A percentile compares a stretch with the other conserved stretches of the same genome.
phyloP scores from a whole-genome alignment of 306 rosid species.

The Potentilla sterilis region DNA sequence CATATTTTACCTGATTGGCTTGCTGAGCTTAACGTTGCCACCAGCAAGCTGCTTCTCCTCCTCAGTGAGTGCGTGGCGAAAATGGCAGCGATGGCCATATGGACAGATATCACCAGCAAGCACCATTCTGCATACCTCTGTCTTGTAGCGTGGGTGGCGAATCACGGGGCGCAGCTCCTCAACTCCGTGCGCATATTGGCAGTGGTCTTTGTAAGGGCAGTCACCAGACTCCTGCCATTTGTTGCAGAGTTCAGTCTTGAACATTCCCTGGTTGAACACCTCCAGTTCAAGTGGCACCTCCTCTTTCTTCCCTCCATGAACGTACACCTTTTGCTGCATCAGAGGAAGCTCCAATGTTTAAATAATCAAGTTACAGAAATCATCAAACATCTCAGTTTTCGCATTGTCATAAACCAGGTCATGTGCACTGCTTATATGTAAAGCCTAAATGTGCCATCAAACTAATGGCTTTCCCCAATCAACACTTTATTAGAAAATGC shows the following conservation, averaged over 20 bases:
- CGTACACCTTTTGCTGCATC: slow-evolving; percentile 46
- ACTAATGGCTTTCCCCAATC: not conserved
- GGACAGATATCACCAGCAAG: slow-evolving; percentile 43
- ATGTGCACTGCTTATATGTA: not conserved
- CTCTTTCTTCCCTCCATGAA: slow-evolving; percentile 32
- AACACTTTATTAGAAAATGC: not conserved
- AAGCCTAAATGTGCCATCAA: not conserved
- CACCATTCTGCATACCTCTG: slow-evolving; percentile 49
- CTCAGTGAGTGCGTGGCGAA: slow-evolving; percentile 45
- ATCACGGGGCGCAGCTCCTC: slow-evolving; percentile 51
- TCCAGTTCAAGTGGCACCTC: slow-evolving; percentile 38
- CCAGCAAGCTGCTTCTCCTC: slow-evolving; percentile 27
- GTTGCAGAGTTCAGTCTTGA: slow-evolving; percentile 52
- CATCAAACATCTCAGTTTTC: not conserved
- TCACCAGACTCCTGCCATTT: slow-evolving; percentile 54
- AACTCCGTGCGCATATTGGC: slow-evolving; percentile 50
- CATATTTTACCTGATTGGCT: slow-evolving; percentile 28
- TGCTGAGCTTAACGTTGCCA: slow-evolving; percentile 13
- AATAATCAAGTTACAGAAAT: not conserved
- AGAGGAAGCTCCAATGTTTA: not conserved
- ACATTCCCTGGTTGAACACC: slow-evolving; percentile 47
- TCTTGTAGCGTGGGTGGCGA: slow-evolving; percentile 58
- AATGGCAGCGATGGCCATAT: slow-evolving; percentile 53
- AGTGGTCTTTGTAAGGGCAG: slow-evolving; percentile 46
- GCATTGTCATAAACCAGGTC: not conserved